Evolutionary conservation across 1,284 basidiomycete genomes (phyloP).

Genomic region (Marasmius sp.): DNA sequence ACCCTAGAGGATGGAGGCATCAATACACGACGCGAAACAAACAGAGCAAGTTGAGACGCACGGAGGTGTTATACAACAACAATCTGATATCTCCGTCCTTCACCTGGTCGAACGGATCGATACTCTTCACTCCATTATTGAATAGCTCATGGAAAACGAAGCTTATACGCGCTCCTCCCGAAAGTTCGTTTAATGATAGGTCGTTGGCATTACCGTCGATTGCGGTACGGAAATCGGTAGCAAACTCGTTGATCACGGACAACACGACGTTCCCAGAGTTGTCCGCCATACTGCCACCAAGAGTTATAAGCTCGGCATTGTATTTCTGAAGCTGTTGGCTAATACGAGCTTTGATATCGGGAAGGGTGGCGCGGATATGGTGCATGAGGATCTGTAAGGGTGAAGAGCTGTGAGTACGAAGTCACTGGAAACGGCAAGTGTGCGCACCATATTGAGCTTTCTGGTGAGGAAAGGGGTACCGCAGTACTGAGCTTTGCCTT

Average conservation of each 20-base stretch:
- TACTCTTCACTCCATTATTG: conserved; percentile 92
- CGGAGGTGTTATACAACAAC: conserved; percentile 95
- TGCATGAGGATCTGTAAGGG: conserved; percentile 87
- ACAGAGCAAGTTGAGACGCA: conserved; percentile 35
- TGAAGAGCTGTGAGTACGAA: conserved; percentile 2
- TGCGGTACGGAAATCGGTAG: conserved; percentile 91
- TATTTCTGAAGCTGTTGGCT: conserved; percentile 85
- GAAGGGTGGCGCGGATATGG: conserved; percentile 94
- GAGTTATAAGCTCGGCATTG: conserved; percentile 78
- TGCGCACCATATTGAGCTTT: conserved; percentile 88
- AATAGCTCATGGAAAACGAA: conserved; percentile 99
- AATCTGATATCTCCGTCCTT: conserved; percentile 98
- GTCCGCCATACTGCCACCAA: conserved; percentile 88
- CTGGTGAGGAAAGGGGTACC: conserved; percentile 97
- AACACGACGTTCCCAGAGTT: conserved; percentile 90
- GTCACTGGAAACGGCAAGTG: conserved; percentile 1
- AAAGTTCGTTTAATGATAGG: conserved; percentile 90
- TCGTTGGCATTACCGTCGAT: conserved; percentile 98
- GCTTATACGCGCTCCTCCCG: conserved; percentile 95
- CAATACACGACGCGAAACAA: conserved; percentile 1
- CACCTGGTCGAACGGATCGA: conserved; percentile 98
- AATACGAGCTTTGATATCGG: conserved; percentile 96
- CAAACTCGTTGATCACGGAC: conserved; percentile 96
- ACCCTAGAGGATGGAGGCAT: conserved; percentile 52
- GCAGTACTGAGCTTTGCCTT: conserved; percentile 92